Conservation (phyloP, 495 filamentous ascomycete genomes). For the Tuber aestivum region DNA sequence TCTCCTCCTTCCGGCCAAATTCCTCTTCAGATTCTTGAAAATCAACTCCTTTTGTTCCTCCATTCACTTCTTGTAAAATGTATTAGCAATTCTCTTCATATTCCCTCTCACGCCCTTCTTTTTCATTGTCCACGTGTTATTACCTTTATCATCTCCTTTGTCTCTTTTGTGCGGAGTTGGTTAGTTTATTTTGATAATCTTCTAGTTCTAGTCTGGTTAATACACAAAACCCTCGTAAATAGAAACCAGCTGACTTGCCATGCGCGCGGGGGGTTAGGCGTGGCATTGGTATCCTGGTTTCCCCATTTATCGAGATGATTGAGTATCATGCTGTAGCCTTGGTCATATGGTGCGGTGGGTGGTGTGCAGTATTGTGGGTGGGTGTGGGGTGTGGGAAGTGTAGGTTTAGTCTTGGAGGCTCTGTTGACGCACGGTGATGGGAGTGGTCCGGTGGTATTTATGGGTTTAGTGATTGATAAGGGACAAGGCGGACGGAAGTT, state of each 20-base stretch:
- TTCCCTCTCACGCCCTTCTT: too few species aligned
- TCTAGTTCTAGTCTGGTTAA: background rate
- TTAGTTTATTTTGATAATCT: background rate
- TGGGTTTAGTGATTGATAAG: background rate
- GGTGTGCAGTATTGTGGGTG: background rate
- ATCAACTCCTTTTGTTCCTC: background rate
- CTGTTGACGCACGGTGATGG: background rate
- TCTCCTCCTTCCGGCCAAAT: background rate
- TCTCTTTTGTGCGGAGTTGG: background rate
- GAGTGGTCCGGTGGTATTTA: background rate
- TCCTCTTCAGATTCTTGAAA: background rate
- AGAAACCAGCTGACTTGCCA: background rate
- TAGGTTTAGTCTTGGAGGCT: background rate
- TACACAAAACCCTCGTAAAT: background rate
- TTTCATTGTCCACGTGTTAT: background rate
- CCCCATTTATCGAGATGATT: background rate
- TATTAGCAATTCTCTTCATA: background rate
- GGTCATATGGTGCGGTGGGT: background rate
- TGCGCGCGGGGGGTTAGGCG: background rate
- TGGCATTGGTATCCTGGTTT: constrained; percentile 2
- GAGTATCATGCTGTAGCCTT: background rate
- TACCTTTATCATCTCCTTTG: background rate
- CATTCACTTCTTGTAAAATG: background rate
- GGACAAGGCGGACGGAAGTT: background rate
- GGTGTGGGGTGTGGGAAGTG: background rate